A percentile compares a stretch with the other conserved stretches of the same genome.
Evolutionary conservation across 768 basidiomycete genomes (phyloP).

Genomic region (Lactifluus subvellereus): DNA sequence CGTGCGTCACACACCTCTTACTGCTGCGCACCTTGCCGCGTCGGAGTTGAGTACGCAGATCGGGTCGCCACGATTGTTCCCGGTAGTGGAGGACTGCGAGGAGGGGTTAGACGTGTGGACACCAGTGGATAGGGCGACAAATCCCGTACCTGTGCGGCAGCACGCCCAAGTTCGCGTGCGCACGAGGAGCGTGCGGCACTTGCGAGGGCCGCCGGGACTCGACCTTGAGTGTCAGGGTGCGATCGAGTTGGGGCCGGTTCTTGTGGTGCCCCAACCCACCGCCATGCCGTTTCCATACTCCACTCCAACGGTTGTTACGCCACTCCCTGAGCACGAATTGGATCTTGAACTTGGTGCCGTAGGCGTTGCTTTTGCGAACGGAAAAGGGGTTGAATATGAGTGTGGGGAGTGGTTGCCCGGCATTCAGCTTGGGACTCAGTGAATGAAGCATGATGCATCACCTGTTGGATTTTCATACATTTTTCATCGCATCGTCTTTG

Average conservation of each 20-base stretch:
- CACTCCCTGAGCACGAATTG: conserved; percentile 24
- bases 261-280: conserved; percentile 22
- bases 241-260: conserved; percentile 12
- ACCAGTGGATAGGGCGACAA: conserved; percentile 13
- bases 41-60: not conserved
- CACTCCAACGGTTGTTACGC: conserved; percentile 21
- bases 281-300: conserved; percentile 17
- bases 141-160: conserved; percentile 9
- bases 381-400: conserved; percentile 14
- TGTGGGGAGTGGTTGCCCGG: conserved; percentile 24
- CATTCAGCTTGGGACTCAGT: conserved; percentile 15
- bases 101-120: conserved; percentile 24
- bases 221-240: conserved; percentile 3
- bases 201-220: conserved; percentile 11
- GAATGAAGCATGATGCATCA: not conserved
- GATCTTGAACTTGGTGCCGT: conserved; percentile 28
- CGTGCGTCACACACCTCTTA: conserved; percentile 28
- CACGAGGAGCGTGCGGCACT: conserved; percentile 27
- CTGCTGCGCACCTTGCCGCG: conserved; percentile 4
- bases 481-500: conserved; percentile 5
- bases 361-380: not conserved
- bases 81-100: conserved; percentile 32
- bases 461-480: not conserved
- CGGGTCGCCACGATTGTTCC: conserved; percentile 26
- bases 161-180: conserved; percentile 24